phyloP scores from a whole-genome alignment of 2,329 filamentous ascomycete genomes.

The Fusarium ambrosium region DNA sequence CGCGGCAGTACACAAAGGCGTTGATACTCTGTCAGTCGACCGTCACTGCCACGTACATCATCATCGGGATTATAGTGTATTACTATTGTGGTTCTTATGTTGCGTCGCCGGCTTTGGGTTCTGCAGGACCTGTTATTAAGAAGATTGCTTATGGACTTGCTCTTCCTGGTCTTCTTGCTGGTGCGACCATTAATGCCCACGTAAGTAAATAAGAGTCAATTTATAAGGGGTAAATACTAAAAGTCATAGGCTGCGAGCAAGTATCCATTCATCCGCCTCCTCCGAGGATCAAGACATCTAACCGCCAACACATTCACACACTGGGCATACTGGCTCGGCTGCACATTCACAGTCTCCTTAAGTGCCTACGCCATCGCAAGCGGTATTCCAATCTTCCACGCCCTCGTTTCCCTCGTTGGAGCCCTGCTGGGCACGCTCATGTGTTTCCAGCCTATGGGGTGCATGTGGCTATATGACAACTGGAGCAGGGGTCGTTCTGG shows the following conservation, averaged over 20 bases:
- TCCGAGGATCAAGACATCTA: constrained; percentile 50
- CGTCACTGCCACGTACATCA: constrained; percentile 51
- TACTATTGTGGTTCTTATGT: constrained; percentile 62
- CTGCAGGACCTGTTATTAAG: constrained; percentile 58
- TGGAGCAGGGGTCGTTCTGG: constrained; percentile 33
- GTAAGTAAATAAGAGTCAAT: constrained; percentile 2
- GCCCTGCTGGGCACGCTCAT: constrained; percentile 49
- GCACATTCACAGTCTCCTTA: constrained; percentile 43
- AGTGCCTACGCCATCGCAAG: constrained; percentile 48
- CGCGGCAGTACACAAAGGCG: constrained; percentile 43
- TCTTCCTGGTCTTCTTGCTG: constrained; percentile 48
- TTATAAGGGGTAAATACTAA: not conserved
- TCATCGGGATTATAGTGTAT: constrained; percentile 58
- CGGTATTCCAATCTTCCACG: constrained; percentile 44
- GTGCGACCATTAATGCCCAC: constrained; percentile 46
- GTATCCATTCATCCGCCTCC: constrained; percentile 34
- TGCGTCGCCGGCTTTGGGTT: constrained; percentile 61
- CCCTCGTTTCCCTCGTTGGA: constrained; percentile 47
- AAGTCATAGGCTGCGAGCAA: constrained; percentile 18
- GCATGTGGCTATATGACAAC: constrained; percentile 49
- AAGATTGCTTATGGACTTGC: constrained; percentile 59
- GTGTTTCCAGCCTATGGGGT: constrained; percentile 48
- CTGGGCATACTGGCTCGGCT: constrained; percentile 51
- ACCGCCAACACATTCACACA: constrained; percentile 46
- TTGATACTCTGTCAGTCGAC: constrained; percentile 45